Evolutionary conservation across 2,329 filamentous ascomycete species (phyloP).

Genomic region (Alternaria consortialis): DNA sequence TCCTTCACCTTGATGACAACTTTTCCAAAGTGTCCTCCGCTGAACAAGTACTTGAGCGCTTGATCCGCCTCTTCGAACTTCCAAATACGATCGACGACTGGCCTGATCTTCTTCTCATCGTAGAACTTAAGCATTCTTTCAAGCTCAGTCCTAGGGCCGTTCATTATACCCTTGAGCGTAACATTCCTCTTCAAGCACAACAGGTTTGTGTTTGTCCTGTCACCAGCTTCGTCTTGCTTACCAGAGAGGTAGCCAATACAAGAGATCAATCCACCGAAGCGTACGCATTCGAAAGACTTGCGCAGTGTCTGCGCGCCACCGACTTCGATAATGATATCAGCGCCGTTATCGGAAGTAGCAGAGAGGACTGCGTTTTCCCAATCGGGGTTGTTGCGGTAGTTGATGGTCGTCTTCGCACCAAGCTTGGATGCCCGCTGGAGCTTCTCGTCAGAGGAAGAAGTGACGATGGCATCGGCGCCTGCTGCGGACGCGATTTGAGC

Average conservation of each 20-base stretch:
- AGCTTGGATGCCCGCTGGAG: conserved; percentile 62
- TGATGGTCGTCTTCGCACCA: conserved; percentile 67
- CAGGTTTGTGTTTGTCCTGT: conserved; percentile 68
- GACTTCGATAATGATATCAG: conserved; percentile 62
- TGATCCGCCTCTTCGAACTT: conserved; percentile 46
- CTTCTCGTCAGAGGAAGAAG: conserved; percentile 66
- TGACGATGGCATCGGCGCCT: conserved; percentile 63
- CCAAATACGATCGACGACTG: conserved; percentile 54
- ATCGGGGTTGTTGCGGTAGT: conserved; percentile 66
- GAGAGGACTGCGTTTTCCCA: conserved; percentile 69
- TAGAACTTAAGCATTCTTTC: conserved; percentile 56
- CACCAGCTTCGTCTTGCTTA: conserved; percentile 65
- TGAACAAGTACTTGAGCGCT: conserved; percentile 42
- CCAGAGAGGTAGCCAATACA: conserved; percentile 57
- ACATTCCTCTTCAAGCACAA: conserved; percentile 61
- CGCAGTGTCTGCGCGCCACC: conserved; percentile 61
- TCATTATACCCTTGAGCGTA: conserved; percentile 67
- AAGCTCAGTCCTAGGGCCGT: conserved; percentile 67
- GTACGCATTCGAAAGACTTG: conserved; percentile 55
- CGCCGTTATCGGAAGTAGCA: conserved; percentile 53
- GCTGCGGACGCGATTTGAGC: conserved; percentile 54
- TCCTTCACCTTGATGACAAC: conserved; percentile 47
- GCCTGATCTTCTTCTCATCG: conserved; percentile 52
- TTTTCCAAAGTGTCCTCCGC: conserved; percentile 53
- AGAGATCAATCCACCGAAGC: conserved; percentile 54